Evolutionary conservation across 768 basidiomycete species (phyloP).

Genomic region (Paxillus ammoniavirescens): DNA sequence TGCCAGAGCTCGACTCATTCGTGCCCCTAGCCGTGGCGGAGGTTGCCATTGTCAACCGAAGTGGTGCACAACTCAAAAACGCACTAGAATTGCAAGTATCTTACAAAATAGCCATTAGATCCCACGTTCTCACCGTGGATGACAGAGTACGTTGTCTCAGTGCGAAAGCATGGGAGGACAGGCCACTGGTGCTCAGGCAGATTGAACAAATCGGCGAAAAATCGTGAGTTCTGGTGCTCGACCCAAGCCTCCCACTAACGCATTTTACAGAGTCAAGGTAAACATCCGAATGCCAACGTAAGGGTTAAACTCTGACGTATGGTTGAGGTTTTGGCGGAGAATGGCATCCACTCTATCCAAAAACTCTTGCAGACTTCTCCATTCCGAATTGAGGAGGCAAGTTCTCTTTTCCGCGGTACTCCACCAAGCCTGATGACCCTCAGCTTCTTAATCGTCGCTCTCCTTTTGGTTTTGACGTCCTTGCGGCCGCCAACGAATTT

Average conservation of each 20-base stretch:
- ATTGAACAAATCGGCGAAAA: slow-evolving; percentile 90
- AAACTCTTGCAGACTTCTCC: slow-evolving; percentile 56
- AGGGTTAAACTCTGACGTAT: slow-evolving; percentile 11
- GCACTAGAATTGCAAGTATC: slow-evolving; percentile 69
- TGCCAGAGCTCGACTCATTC: slow-evolving; percentile 2
- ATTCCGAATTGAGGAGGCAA: slow-evolving; percentile 61
- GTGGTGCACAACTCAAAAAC: slow-evolving; percentile 66
- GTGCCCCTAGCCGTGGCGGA: slow-evolving; percentile 67
- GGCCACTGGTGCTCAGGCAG: slow-evolving; percentile 81
- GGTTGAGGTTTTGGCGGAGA: slow-evolving; percentile 67
- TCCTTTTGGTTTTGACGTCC: slow-evolving; percentile 71
- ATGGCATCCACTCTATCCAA: slow-evolving; percentile 65
- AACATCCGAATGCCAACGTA: not conserved
- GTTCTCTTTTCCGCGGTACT: not conserved
- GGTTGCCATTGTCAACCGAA: slow-evolving; percentile 62
- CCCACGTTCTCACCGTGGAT: not conserved
- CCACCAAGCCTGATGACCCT: slow-evolving; percentile 3
- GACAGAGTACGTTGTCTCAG: slow-evolving; percentile 69
- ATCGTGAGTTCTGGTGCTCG: slow-evolving; percentile 52
- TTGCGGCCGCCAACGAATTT: slow-evolving; percentile 58
- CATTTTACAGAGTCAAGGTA: slow-evolving; percentile 25
- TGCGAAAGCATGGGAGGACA: slow-evolving; percentile 91
- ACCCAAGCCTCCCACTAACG: not conserved
- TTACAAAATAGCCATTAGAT: not conserved
- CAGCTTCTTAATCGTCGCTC: slow-evolving; percentile 73